A percentile compares a stretch with the other conserved stretches of the same genome.
Evolutionary conservation across 805 yeast genomes (phyloP).

Genomic region (Kazachstania viticola): DNA sequence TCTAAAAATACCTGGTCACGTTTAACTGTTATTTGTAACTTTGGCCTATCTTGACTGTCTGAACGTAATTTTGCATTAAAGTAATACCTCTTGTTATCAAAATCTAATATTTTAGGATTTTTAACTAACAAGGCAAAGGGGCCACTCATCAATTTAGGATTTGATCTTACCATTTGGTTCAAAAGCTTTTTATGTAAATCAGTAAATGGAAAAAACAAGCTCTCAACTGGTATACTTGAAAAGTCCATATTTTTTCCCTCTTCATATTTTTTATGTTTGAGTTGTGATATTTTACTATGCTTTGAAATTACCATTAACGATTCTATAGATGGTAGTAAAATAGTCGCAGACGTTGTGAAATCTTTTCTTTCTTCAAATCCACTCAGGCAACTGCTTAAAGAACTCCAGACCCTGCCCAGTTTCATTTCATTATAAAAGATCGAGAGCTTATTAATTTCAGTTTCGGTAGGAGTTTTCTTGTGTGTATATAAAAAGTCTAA

Average conservation of each 20-base stretch:
- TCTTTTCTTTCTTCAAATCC: constrained; percentile 47
- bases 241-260: constrained; percentile 50
- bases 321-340: constrained; percentile 77
- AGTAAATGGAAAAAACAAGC: constrained; percentile 73
- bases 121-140: constrained; percentile 83
- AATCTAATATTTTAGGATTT: constrained; percentile 82
- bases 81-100: constrained; percentile 83
- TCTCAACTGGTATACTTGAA: constrained; percentile 63
- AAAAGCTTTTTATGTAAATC: constrained; percentile 78
- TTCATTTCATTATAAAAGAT: constrained; percentile 55
- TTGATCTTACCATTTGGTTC: constrained; percentile 83
- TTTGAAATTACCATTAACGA: constrained; percentile 94
- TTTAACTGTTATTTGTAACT: constrained; percentile 57
- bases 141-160: constrained; percentile 90
- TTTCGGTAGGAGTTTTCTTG: constrained; percentile 15
- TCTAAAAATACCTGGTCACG: constrained; percentile 89
- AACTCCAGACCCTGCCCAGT: constrained; percentile 75
- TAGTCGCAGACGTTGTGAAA: constrained; percentile 59
- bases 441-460: constrained; percentile 37
- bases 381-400: constrained; percentile 60
- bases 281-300: constrained; percentile 41
- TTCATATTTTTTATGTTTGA: constrained; percentile 43
- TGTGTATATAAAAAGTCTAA: constrained; percentile 66
- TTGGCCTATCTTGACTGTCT: constrained; percentile 31
- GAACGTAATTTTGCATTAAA: constrained; percentile 65